A percentile compares a stretch with the other conserved stretches of the same genome.
Evolutionary conservation across 2,329 filamentous ascomycete species (phyloP).

Genomic region (Pseudogymnoascus sp.): DNA sequence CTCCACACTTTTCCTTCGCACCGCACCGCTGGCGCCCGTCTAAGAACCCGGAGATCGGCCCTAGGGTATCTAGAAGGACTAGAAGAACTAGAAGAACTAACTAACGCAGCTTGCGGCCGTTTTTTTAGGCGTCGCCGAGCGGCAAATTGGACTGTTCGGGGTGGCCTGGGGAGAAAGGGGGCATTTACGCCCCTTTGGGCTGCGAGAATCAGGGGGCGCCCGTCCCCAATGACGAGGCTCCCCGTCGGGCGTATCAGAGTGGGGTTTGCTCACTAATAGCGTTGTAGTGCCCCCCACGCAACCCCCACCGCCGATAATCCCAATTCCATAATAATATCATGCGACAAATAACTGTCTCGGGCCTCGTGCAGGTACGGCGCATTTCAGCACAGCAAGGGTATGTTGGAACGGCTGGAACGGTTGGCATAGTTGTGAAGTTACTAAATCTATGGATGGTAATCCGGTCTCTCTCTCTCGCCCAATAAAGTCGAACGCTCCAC

Average conservation of each 20-base stretch:
- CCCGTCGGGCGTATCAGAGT: neutral
- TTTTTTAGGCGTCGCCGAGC: neutral
- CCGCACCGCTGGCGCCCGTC: neutral
- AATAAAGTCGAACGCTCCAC: neutral
- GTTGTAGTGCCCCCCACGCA: conserved; percentile 4
- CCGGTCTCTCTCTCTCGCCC: neutral
- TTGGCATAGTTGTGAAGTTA: neutral
- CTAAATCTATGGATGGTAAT: conserved; percentile 8
- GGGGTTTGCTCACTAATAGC: conserved; percentile 8
- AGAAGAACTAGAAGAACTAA: neutral
- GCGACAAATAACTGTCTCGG: conserved; percentile 9
- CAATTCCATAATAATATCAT: conserved; percentile 7
- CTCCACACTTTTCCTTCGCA: neutral
- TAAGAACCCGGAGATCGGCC: neutral
- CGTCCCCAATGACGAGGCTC: neutral
- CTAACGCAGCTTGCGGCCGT: neutral
- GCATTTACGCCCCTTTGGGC: neutral
- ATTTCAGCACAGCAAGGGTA: conserved; percentile 7
- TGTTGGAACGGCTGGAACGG: neutral
- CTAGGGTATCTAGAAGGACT: neutral
- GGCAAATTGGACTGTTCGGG: neutral
- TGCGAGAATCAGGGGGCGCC: conserved; percentile 3
- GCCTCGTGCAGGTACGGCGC: conserved; percentile 4
- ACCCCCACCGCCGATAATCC: conserved; percentile 4
- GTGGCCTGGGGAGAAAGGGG: neutral